Conservation (phyloP, 805 yeast genomes). For the Hanseniaspora hatyaiensis region DNA sequence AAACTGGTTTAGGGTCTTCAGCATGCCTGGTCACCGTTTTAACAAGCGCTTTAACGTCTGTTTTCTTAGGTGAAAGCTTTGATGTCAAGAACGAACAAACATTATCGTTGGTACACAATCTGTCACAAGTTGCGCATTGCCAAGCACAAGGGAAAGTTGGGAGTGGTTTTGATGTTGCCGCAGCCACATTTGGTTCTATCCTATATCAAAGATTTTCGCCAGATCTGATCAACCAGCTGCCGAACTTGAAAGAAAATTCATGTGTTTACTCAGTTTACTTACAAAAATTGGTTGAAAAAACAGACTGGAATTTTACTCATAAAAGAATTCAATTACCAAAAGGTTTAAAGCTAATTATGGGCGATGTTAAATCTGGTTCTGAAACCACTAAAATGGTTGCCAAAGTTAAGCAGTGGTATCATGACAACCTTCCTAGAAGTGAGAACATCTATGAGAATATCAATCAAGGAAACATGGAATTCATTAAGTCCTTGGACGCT, state of each 20-base stretch:
- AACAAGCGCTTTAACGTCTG: constrained; percentile 52
- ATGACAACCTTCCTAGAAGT: constrained; percentile 40
- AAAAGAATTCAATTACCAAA: constrained; percentile 53
- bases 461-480: constrained; percentile 44
- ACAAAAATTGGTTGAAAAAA: constrained; percentile 30
- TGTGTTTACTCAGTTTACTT: constrained; percentile 27
- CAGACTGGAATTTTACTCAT: constrained; percentile 52
- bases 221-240: constrained; percentile 33
- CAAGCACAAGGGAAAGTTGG: constrained; percentile 91
- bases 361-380: constrained; percentile 85
- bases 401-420: constrained; percentile 61
- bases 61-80: constrained; percentile 31
- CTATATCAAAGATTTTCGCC: constrained; percentile 69
- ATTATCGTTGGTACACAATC: constrained; percentile 51
- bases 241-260: constrained; percentile 20
- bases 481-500: constrained; percentile 39
- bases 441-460: constrained; percentile 42
- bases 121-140: constrained; percentile 84
- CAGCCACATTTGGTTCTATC: constrained; percentile 86
- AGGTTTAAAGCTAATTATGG: constrained; percentile 66
- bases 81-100: constrained; percentile 24
- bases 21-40: constrained; percentile 84
- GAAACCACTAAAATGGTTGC: constrained; percentile 86
- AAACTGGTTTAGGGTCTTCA: constrained; percentile 92
- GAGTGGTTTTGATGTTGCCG: constrained; percentile 93